Percentiles rank a stretch among this genome's conserved stretches.
Evolutionary conservation across 305 asterid genomes (phyloP).

Genomic region (Stenogyne calaminthoides): DNA sequence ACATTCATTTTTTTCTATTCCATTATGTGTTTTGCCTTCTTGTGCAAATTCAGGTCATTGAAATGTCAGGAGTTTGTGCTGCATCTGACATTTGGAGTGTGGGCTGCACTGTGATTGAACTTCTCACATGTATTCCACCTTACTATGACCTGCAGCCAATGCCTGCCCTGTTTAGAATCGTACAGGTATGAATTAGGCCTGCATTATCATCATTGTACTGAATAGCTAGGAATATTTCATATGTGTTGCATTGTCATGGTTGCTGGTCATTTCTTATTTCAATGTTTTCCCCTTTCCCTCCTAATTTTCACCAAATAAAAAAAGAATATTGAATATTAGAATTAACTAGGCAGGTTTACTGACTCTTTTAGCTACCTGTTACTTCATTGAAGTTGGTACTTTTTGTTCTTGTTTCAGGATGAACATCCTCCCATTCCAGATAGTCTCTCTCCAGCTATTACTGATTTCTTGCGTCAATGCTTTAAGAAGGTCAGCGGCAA

Average conservation of each 20-base stretch:
- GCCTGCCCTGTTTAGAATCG: slow-evolving; percentile 99
- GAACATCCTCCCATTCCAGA: slow-evolving; percentile 99
- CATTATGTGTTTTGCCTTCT: background rate
- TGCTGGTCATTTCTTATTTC: slow-evolving; percentile 10
- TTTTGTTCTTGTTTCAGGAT: slow-evolving; percentile 63
- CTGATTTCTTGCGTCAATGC: slow-evolving; percentile 96
- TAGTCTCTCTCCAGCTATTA: slow-evolving; percentile 85
- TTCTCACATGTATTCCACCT: slow-evolving; percentile 96
- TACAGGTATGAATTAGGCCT: slow-evolving; percentile 65
- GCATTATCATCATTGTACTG: slow-evolving; percentile 27
- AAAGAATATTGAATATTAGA: slow-evolving; percentile 8
- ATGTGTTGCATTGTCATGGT: slow-evolving; percentile 20
- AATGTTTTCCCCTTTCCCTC: slow-evolving; percentile 9
- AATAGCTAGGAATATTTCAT: slow-evolving; percentile 24
- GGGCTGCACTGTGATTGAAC: slow-evolving; percentile 99
- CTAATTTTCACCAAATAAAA: background rate
- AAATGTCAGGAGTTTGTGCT: slow-evolving; percentile 99
- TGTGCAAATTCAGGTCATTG: slow-evolving; percentile 74
- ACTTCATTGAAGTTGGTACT: slow-evolving; percentile 31
- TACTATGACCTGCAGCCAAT: slow-evolving; percentile 98
- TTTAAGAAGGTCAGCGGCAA: slow-evolving; percentile 85
- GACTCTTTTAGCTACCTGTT: slow-evolving; percentile 24
- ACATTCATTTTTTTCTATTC: slow-evolving; percentile 15
- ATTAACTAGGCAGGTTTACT: slow-evolving; percentile 15
- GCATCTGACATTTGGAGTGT: slow-evolving; percentile 99